Evolutionary conservation across 164 flowering plant genomes (phyloP), one percentile per base, ranked within the genome.

Genomic region (Vitis cinerea): DNA sequence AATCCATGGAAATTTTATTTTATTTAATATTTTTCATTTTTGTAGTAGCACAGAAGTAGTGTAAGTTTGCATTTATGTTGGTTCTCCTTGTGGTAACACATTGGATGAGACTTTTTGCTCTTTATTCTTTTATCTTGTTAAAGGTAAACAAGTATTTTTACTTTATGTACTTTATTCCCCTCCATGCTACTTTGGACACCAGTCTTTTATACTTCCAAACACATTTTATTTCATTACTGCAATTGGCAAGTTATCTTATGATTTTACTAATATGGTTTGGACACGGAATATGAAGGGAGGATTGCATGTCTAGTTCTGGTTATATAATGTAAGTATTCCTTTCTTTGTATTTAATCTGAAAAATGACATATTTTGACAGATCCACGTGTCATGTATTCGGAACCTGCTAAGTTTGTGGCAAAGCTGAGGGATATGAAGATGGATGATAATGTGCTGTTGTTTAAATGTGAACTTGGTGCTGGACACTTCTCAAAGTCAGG

Each of bases 331-430:
- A 58, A 58, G 14, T 16, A 19, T 6, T 62, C 55, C 17, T n/a
- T 10, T 50, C 50, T 50, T n/a, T 60, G 61, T 44, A 52, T 37
- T 59, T 54, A 11, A 37, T 29, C 58, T 73, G 23, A 70, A 75
- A 16, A 48, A 15, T 65, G 53, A 2, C 8, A n/a, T 64, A 8
- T 67, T 61, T 14, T 47, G n/a, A 71, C 90, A 94, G 99, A 90
- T 84, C 87, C 97, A 23, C 90, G 97, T 13, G 99, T 94, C 61
- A 15, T 92, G 83, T 94, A 92, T 68, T 94, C 93, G 47, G 99
- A 94, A 80, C 95, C 99, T 61, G 97, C 97, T 37, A 94, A 94
- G 75, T 94, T 87, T 71, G 95, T 94, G 60, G 97, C 97, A 9
- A 94, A 94, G 78, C 77, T 94, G 75, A 87, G 97, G 80, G 97